Conservation (phyloP, 2,329 filamentous ascomycete species). For the Waltergamsia citrina region DNA sequence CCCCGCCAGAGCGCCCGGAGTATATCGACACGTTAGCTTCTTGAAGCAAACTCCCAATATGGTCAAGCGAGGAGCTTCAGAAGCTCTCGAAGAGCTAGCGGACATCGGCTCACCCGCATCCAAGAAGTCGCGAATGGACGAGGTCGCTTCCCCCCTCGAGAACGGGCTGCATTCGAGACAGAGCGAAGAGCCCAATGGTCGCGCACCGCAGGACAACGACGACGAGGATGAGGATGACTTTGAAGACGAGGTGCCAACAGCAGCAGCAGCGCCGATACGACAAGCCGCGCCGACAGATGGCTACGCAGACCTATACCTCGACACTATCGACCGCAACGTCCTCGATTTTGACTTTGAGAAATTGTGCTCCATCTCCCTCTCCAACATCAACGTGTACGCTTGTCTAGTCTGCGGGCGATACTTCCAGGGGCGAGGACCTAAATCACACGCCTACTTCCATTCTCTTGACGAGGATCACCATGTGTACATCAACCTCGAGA, state of each 20-base stretch:
- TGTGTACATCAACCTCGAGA: constrained; percentile 96
- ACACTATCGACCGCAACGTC: constrained; percentile 87
- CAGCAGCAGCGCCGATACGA: constrained; percentile 40
- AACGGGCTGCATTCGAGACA: constrained; percentile 18
- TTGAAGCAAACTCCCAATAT: too few species aligned
- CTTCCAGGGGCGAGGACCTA: constrained; percentile 86
- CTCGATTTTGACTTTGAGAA: constrained; percentile 99
- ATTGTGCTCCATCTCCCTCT: constrained; percentile 88
- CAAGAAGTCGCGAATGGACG: constrained; percentile 46
- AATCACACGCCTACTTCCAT: constrained; percentile 96
- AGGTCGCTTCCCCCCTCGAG: constrained; percentile 27
- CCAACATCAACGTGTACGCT: constrained; percentile 98
- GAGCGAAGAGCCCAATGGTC: constrained; percentile 22
- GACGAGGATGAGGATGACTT: constrained; percentile 29
- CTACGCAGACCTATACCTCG: constrained; percentile 93
- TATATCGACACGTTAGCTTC: too few species aligned
- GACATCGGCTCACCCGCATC: constrained; percentile 47
- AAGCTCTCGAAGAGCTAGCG: constrained; percentile 47
- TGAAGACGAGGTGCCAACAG: constrained; percentile 21
- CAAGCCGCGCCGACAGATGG: constrained; percentile 75
- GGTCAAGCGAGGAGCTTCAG: constrained; percentile 50
- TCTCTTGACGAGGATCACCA: constrained; percentile 91
- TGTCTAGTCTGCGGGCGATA: constrained; percentile 98
- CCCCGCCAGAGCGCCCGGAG: too few species aligned
- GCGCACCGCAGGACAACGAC: constrained; percentile 18